Conservation (phyloP, 805 yeast genomes). For the Monosporozyma aerobia region DNA sequence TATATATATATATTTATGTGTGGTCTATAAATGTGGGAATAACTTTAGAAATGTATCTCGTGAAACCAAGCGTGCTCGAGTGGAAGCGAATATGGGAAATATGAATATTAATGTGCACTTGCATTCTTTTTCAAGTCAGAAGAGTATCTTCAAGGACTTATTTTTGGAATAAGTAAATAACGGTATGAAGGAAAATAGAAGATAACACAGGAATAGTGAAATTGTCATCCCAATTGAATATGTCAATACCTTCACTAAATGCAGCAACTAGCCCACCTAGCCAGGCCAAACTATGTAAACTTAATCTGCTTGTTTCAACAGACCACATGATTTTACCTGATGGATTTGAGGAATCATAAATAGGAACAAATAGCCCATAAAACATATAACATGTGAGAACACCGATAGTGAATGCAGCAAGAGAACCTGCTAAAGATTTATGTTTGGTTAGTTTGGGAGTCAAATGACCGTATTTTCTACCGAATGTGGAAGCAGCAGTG, state of each 20-base stretch:
- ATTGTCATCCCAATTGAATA: constrained; percentile 80
- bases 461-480: constrained; percentile 73
- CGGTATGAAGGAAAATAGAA: constrained; percentile 49
- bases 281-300: constrained; percentile 44
- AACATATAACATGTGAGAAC: constrained; percentile 52
- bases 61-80: background rate
- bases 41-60: background rate
- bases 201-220: constrained; percentile 88
- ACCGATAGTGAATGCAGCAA: constrained; percentile 78
- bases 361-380: constrained; percentile 68
- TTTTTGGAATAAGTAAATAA: constrained; percentile 25
- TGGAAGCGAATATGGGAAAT: background rate
- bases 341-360: constrained; percentile 42
- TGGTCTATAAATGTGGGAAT: background rate
- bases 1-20: background rate
- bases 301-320: constrained; percentile 48
- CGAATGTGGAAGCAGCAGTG: constrained; percentile 92
- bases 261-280: constrained; percentile 78
- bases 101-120: background rate
- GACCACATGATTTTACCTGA: constrained; percentile 60
- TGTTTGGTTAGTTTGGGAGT: constrained; percentile 68
- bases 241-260: constrained; percentile 72
- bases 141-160: background rate
- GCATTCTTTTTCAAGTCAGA: background rate
- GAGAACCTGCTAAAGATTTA: constrained; percentile 83